These are phyloP conservation scores for Fusarium sp. DNA, from an alignment of 2,329 filamentous ascomycete species.

Conservation along the genomic window DNA sequence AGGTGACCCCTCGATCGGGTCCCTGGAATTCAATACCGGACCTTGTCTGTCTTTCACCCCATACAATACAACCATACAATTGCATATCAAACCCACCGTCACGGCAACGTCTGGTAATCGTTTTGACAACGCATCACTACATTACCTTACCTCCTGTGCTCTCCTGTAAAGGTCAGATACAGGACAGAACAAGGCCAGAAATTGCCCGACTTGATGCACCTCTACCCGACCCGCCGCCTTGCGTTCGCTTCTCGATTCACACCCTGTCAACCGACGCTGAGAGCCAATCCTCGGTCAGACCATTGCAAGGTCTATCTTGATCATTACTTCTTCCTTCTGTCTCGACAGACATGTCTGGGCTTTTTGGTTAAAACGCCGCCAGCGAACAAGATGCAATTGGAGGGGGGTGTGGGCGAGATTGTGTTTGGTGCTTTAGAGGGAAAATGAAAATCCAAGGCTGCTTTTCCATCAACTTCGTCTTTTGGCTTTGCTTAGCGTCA, in stretches of 20 bases:
- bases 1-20: constrained; percentile 29
- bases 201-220: constrained; percentile 45
- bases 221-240: constrained; percentile 46
- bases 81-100: constrained; percentile 39
- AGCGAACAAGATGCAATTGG: constrained; percentile 37
- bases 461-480: constrained; percentile 43
- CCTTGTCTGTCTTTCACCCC: constrained; percentile 18
- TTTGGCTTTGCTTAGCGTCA: constrained; percentile 44
- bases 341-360: constrained; percentile 20
- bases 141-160: constrained; percentile 39
- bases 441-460: constrained; percentile 48
- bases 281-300: constrained; percentile 34
- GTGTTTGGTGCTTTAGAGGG: constrained; percentile 25
- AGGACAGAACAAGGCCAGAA: constrained; percentile 21
- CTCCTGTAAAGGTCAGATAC: constrained; percentile 25
- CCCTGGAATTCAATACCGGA: constrained; percentile 26
- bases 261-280: constrained; percentile 21
- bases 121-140: constrained; percentile 64
- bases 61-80: constrained; percentile 18
- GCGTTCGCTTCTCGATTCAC: constrained; percentile 35
- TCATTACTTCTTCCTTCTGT: constrained; percentile 11
- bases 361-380: constrained; percentile 21
- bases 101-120: constrained; percentile 47
- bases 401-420: constrained; percentile 37
- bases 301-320: constrained; percentile 29